Conservation (phyloP, 768 basidiomycete species). For the Amanita thiersii region DNA sequence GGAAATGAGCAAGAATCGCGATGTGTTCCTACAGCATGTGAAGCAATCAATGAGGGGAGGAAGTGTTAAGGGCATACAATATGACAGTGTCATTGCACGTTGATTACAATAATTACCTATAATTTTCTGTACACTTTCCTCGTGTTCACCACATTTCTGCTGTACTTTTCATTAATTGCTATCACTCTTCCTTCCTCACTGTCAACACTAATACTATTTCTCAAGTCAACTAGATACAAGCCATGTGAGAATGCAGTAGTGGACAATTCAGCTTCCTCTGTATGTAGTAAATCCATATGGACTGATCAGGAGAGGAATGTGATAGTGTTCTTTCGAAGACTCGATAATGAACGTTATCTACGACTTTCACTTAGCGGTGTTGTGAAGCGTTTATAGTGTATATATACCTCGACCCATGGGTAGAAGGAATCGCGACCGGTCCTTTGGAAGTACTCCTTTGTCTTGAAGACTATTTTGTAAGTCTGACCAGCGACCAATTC, state of each 20-base stretch:
- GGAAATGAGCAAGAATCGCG: conserved; percentile 85
- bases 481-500: conserved; percentile 45
- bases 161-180: conserved; percentile 19
- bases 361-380: conserved; percentile 6
- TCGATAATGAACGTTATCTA: conserved; percentile 75
- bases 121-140: no score
- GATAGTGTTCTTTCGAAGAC: conserved; percentile 76
- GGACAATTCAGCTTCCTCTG: conserved; percentile 59
- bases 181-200: conserved; percentile 22
- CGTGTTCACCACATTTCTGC: conserved; percentile 8
- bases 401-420: conserved; percentile 79
- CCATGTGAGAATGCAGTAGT: conserved; percentile 11
- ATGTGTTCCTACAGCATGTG: conserved; percentile 79
- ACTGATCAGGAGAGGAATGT: conserved; percentile 87
- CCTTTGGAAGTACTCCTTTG: conserved; percentile 70
- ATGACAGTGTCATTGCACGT: conserved; percentile 57
- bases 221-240: conserved; percentile 10
- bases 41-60: conserved; percentile 81
- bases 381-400: background rate
- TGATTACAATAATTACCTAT: no score
- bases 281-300: conserved; percentile 92
- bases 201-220: no score
- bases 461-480: conserved; percentile 85
- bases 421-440: conserved; percentile 69
- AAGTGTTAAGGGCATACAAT: conserved; percentile 68